These are phyloP conservation scores for Guyanaporus albipodus DNA, from an alignment of 768 basidiomycete genomes.

Conservation along the genomic window DNA sequence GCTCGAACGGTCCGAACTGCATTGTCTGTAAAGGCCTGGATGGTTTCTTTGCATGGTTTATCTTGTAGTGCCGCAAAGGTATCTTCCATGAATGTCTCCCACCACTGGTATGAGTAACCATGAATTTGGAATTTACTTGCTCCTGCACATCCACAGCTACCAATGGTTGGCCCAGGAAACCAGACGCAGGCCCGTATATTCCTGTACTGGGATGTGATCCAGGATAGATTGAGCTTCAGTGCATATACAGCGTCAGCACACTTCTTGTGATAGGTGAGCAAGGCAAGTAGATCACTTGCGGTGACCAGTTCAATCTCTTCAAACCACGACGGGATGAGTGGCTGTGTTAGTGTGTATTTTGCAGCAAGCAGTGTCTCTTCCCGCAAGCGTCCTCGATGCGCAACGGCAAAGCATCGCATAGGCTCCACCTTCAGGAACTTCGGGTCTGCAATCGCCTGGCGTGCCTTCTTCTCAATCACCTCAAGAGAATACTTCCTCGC, in stretches of 20 bases:
- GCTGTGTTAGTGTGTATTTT: slow-evolving; percentile 22
- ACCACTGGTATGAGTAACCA: slow-evolving; percentile 15
- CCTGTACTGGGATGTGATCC: slow-evolving; percentile 15
- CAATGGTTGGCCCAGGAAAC: background rate
- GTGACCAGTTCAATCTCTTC: slow-evolving; percentile 27
- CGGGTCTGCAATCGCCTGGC: slow-evolving; percentile 18
- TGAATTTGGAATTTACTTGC: background rate
- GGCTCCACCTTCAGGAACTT: slow-evolving; percentile 18
- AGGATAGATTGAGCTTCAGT: slow-evolving; percentile 1
- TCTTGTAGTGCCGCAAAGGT: background rate
- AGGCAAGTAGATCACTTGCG: slow-evolving; percentile 21
- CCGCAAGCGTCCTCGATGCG: slow-evolving; percentile 21
- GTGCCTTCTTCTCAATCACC: slow-evolving; percentile 13
- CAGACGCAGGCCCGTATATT: background rate
- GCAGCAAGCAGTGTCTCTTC: slow-evolving; percentile 28
- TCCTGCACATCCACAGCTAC: background rate
- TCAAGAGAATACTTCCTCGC: slow-evolving; percentile 16
- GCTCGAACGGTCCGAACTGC: background rate
- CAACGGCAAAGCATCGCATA: slow-evolving; percentile 32
- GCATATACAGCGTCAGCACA: slow-evolving; percentile 12
- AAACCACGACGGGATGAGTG: slow-evolving; percentile 20
- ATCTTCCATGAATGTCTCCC: slow-evolving; percentile 13
- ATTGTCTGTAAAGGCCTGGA: background rate
- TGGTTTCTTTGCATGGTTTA: background rate
- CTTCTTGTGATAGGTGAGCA: slow-evolving; percentile 20